Percentiles rank a stretch among this genome's conserved stretches.
phyloP scores from a whole-genome alignment of 2,329 filamentous ascomycete genomes.

The Venturia pyrina region DNA sequence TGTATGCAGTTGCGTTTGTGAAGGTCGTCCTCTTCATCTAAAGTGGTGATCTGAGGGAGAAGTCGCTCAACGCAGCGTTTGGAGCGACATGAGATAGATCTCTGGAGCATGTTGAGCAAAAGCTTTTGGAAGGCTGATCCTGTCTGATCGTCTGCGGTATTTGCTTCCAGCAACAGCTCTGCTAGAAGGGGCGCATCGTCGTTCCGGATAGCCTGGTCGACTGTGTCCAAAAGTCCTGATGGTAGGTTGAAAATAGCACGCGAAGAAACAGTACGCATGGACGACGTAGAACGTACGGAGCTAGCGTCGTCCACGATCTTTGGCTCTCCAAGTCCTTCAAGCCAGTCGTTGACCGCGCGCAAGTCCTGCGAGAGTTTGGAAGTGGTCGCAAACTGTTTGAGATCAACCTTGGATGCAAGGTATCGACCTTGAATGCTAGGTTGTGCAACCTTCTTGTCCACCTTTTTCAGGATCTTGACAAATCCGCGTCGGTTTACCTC shows the following conservation, averaged over 20 bases:
- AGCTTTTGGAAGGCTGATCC: slow-evolving; percentile 51
- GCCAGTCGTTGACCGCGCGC: slow-evolving; percentile 78
- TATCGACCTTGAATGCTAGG: slow-evolving; percentile 72
- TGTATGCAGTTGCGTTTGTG: slow-evolving; percentile 92
- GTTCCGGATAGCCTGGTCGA: slow-evolving; percentile 62
- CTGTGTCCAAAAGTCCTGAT: slow-evolving; percentile 53
- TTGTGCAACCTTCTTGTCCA: slow-evolving; percentile 84
- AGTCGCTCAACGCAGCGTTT: slow-evolving; percentile 62
- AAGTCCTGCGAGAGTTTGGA: slow-evolving; percentile 46
- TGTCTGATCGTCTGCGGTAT: slow-evolving; percentile 36
- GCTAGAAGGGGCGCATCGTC: slow-evolving; percentile 52
- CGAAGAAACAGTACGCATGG: slow-evolving; percentile 66
- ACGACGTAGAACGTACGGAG: slow-evolving; percentile 58
- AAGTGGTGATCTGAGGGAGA: slow-evolving; percentile 51
- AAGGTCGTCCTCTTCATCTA: slow-evolving; percentile 85
- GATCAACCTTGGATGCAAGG: slow-evolving; percentile 81
- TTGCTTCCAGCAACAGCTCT: slow-evolving; percentile 48
- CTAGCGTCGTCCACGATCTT: slow-evolving; percentile 66
- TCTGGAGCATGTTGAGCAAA: slow-evolving; percentile 71
- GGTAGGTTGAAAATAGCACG: slow-evolving; percentile 67
- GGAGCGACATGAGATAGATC: slow-evolving; percentile 61
- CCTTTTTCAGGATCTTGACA: slow-evolving; percentile 96
- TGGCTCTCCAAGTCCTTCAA: slow-evolving; percentile 69
- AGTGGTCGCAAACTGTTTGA: slow-evolving; percentile 77
- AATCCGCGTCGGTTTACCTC: slow-evolving; percentile 94